Evolutionary conservation across 371 early-diverging fungal species (phyloP).

Genomic region (Saksenaea oblongispora): DNA sequence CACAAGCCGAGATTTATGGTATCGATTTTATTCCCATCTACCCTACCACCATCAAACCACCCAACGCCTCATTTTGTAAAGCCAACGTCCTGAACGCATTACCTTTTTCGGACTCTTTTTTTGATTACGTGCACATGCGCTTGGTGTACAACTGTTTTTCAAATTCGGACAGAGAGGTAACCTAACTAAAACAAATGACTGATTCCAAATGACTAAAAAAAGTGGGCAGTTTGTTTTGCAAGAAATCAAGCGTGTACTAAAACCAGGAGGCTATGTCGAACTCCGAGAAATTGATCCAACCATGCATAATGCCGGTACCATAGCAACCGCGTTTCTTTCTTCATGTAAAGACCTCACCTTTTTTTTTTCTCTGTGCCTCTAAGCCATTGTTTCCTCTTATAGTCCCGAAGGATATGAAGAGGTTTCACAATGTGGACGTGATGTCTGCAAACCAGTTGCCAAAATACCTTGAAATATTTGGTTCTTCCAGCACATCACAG

Average conservation of each 20-base stretch:
- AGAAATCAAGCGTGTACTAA: slow-evolving; percentile 43
- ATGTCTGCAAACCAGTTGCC: slow-evolving; percentile 24
- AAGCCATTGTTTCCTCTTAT: background rate
- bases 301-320: slow-evolving; percentile 44
- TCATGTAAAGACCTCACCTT: slow-evolving; percentile 25
- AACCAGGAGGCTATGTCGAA: slow-evolving; percentile 61
- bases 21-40: slow-evolving; percentile 31
- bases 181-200: background rate
- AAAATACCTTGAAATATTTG: slow-evolving; percentile 17
- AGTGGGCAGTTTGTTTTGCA: slow-evolving; percentile 5
- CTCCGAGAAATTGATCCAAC: slow-evolving; percentile 54
- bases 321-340: slow-evolving; percentile 17
- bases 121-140: slow-evolving; percentile 61
- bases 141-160: slow-evolving; percentile 42
- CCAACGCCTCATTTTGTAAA: slow-evolving; percentile 47
- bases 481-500: slow-evolving; percentile 23
- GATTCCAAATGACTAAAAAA: background rate
- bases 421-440: slow-evolving; percentile 24
- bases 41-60: slow-evolving; percentile 45
- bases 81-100: slow-evolving; percentile 50
- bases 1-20: slow-evolving; percentile 48
- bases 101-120: slow-evolving; percentile 52
- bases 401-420: slow-evolving; percentile 22
- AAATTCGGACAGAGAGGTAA: slow-evolving; percentile 32
- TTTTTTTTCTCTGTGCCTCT: background rate